A percentile compares a stretch with the other conserved stretches of the same genome.
Evolutionary conservation across 306 rosid genomes (phyloP).

Genomic region (Nissolia schottii): DNA sequence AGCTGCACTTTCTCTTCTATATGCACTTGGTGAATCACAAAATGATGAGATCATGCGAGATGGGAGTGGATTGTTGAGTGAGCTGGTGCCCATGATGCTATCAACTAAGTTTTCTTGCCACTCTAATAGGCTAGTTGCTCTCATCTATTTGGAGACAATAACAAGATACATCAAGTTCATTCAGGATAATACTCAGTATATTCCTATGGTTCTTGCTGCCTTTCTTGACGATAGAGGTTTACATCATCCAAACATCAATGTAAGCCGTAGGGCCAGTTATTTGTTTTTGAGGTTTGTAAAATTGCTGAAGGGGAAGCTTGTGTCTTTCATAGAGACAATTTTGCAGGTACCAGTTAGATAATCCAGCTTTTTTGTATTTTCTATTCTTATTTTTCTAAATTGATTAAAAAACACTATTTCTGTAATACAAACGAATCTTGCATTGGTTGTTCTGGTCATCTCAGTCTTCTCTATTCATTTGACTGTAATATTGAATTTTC

Average conservation of each 20-base stretch:
- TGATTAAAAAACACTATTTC: neutral
- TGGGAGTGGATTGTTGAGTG: slow-evolving; percentile 69
- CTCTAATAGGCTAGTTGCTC: slow-evolving; percentile 92
- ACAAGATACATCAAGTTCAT: slow-evolving; percentile 79
- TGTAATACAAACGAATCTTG: slow-evolving; percentile 12
- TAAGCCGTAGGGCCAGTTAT: slow-evolving; percentile 89
- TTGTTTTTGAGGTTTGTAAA: slow-evolving; percentile 92
- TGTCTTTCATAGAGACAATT: slow-evolving; percentile 79
- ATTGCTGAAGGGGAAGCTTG: slow-evolving; percentile 80
- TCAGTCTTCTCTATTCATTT: neutral
- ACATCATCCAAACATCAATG: slow-evolving; percentile 80
- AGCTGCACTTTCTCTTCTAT: slow-evolving; percentile 75
- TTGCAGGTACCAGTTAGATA: slow-evolving; percentile 62
- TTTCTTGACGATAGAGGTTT: slow-evolving; percentile 98
- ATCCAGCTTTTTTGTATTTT: slow-evolving; percentile 10
- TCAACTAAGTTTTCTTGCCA: slow-evolving; percentile 87
- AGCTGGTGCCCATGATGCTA: slow-evolving; percentile 71
- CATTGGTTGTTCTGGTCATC: slow-evolving; percentile 9
- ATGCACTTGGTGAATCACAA: slow-evolving; percentile 77
- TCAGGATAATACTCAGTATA: slow-evolving; percentile 73
- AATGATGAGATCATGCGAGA: slow-evolving; percentile 63
- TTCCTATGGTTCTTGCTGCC: slow-evolving; percentile 75
- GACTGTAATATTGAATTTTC: slow-evolving; percentile 23
- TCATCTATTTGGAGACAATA: slow-evolving; percentile 83
- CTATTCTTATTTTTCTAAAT: neutral